phyloP scores from a whole-genome alignment of 805 yeast species.

The Monosporozyma yasuniensis region DNA sequence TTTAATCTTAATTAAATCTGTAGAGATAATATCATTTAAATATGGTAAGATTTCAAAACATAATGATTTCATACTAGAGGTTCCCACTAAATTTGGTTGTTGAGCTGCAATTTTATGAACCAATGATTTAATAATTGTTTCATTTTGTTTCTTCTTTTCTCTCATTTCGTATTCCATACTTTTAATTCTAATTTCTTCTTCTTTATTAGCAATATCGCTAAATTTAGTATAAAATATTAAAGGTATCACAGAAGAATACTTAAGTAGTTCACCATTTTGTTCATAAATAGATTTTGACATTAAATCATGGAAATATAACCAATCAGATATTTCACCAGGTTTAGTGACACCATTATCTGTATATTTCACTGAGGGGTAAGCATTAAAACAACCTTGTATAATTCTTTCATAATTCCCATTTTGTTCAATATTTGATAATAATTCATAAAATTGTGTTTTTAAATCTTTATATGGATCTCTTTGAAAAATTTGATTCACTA shows the following conservation, averaged over 20 bases:
- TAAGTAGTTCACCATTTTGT: conserved; percentile 39
- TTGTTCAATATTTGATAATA: conserved; percentile 40
- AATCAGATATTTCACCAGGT: conserved; percentile 58
- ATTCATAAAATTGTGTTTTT: conserved; percentile 39
- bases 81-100: conserved; percentile 11
- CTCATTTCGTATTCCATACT: conserved; percentile 25
- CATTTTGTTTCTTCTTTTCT: conserved; percentile 24
- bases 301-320: conserved; percentile 68
- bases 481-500: conserved; percentile 54
- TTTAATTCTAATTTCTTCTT: conserved; percentile 24
- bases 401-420: conserved; percentile 54
- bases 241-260: conserved; percentile 49
- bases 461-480: conserved; percentile 39
- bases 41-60: conserved; percentile 31
- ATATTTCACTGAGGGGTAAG: conserved; percentile 51
- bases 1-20: conserved; percentile 19
- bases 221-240: conserved; percentile 57
- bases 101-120: conserved; percentile 11
- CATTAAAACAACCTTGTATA: conserved; percentile 60
- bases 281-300: conserved; percentile 30
- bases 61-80: conserved; percentile 15
- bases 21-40: conserved; percentile 25
- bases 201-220: conserved; percentile 48
- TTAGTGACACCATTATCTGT: conserved; percentile 54
- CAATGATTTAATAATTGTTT: conserved; percentile 25